phyloP scores from a whole-genome alignment of 805 yeast species.

The Debaryomyces castellii region DNA sequence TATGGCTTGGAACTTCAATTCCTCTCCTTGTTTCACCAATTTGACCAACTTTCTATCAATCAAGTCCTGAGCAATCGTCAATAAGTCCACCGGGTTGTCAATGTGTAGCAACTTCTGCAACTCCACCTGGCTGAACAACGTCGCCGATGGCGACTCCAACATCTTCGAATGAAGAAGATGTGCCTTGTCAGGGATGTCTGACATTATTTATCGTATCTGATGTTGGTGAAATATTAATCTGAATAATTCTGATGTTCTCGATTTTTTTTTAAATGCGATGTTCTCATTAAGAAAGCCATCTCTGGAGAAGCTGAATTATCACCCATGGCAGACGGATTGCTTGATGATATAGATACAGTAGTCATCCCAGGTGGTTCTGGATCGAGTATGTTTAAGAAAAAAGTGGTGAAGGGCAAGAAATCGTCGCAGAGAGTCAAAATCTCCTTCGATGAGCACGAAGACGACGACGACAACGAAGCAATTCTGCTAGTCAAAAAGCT shows the following conservation, averaged over 20 bases:
- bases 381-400: slow-evolving; percentile 8
- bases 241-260: not conserved
- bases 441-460: slow-evolving; percentile 21
- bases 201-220: slow-evolving; percentile 9
- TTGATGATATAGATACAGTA: slow-evolving; percentile 1
- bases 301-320: not conserved
- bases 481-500: not conserved
- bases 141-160: slow-evolving; percentile 50
- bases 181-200: slow-evolving; percentile 45
- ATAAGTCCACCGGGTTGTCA: slow-evolving; percentile 43
- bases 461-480: slow-evolving; percentile 11
- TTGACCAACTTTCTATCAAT: slow-evolving; percentile 62
- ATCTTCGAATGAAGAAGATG: slow-evolving; percentile 60
- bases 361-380: not conserved
- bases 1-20: slow-evolving; percentile 73
- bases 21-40: slow-evolving; percentile 65
- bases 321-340: not conserved
- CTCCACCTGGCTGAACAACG: slow-evolving; percentile 67
- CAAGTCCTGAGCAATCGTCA: slow-evolving; percentile 51
- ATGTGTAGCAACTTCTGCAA: slow-evolving; percentile 51
- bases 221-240: not conserved
- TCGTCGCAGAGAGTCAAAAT: slow-evolving; percentile 3
- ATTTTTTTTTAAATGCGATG: slow-evolving; percentile 3
- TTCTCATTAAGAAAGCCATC: not conserved
- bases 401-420: slow-evolving; percentile 8